Conservation (phyloP, 306 rosid species). For the Coriaria nepalensis region DNA sequence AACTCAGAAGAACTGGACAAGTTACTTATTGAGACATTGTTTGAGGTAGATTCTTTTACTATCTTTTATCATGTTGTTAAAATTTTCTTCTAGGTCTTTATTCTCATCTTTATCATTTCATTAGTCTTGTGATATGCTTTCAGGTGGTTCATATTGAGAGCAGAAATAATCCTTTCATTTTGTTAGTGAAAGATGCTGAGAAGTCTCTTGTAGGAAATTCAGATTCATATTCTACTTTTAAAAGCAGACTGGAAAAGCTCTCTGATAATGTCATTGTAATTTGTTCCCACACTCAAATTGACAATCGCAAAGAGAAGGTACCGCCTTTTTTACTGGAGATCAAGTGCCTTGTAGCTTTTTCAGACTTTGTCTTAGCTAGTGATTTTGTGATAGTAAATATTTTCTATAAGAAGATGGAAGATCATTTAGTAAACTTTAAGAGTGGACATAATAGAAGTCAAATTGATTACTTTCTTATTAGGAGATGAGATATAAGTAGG, state of each 20-base stretch:
- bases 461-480: too few relatives aligned
- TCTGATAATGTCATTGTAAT: neutral
- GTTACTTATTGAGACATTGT: constrained; percentile 71
- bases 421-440: too few relatives aligned
- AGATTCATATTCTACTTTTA: constrained; percentile 63
- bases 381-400: too few relatives aligned
- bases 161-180: constrained; percentile 71
- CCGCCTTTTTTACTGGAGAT: constrained; percentile 7
- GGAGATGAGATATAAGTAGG: too few relatives aligned
- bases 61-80: neutral
- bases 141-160: constrained; percentile 74
- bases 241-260: constrained; percentile 17
- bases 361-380: too few relatives aligned
- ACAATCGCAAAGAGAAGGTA: constrained; percentile 58
- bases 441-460: too few relatives aligned
- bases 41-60: constrained; percentile 46
- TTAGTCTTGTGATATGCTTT: neutral
- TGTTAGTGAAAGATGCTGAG: constrained; percentile 98
- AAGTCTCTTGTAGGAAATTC: constrained; percentile 86
- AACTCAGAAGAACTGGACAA: constrained; percentile 82
- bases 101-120: neutral
- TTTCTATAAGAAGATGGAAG: too few relatives aligned
- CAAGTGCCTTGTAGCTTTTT: constrained; percentile 5
- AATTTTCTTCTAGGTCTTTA: neutral
- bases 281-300: neutral